These are phyloP conservation scores for Ogataea nonfermentans DNA, from an alignment of 805 yeast species.

Conservation along the genomic window DNA sequence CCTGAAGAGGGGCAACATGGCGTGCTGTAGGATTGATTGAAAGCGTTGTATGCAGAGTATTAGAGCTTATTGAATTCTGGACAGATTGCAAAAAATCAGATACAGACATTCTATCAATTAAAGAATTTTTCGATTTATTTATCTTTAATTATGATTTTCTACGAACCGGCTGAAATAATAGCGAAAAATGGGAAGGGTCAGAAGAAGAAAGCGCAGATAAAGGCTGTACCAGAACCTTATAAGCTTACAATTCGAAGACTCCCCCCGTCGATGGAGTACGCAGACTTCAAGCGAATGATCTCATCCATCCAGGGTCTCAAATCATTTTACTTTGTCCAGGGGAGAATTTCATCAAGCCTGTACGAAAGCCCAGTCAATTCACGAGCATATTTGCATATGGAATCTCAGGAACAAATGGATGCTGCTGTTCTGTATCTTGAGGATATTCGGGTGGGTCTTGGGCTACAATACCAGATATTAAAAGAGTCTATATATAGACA, in stretches of 20 bases:
- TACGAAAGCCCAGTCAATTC: slow-evolving; percentile 36
- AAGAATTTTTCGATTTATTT: background rate
- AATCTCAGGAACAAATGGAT: slow-evolving; percentile 28
- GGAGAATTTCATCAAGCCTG: background rate
- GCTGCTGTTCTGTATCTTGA: background rate
- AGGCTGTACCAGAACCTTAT: slow-evolving; percentile 1
- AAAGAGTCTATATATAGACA: too few species aligned
- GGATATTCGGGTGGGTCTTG: background rate
- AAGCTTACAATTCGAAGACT: slow-evolving; percentile 41
- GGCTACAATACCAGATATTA: background rate
- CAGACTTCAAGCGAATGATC: slow-evolving; percentile 24
- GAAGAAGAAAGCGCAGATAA: background rate
- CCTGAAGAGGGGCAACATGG: slow-evolving; percentile 29
- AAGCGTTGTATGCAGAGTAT: slow-evolving; percentile 16
- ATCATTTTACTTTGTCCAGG: slow-evolving; percentile 1
- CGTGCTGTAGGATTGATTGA: slow-evolving; percentile 25
- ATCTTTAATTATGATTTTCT: slow-evolving; percentile 2
- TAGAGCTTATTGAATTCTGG: slow-evolving; percentile 3
- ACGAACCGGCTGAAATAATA: background rate
- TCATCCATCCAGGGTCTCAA: background rate
- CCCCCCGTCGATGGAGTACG: slow-evolving; percentile 40
- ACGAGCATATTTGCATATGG: slow-evolving; percentile 40
- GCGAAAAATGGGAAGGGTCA: background rate
- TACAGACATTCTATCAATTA: slow-evolving; percentile 10
- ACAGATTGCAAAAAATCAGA: slow-evolving; percentile 15